These are phyloP conservation scores for Bipolaris sorokiniana DNA, from an alignment of 2,329 filamentous ascomycete genomes.

Conservation along the genomic window DNA sequence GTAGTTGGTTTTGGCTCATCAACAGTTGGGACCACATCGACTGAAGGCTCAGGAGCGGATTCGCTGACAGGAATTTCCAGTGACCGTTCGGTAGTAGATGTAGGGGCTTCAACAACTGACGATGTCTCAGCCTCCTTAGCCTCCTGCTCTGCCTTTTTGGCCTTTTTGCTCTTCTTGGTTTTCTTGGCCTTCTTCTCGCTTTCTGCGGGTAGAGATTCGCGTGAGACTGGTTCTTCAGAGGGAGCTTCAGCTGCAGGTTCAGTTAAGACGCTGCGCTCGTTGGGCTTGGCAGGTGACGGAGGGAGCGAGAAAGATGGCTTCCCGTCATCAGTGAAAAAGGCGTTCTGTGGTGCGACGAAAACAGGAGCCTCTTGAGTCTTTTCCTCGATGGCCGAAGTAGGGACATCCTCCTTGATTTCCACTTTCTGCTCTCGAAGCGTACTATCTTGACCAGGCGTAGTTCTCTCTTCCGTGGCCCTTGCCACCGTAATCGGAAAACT, in stretches of 20 bases:
- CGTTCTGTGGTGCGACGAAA: background rate
- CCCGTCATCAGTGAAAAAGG: conserved; percentile 1
- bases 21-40: background rate
- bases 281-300: background rate
- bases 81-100: conserved; percentile 9
- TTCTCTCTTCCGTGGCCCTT: background rate
- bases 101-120: conserved; percentile 10
- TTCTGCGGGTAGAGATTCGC: conserved; percentile 10
- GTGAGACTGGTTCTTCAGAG: conserved; percentile 17
- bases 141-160: conserved; percentile 34
- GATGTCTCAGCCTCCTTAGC: conserved; percentile 21
- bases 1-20: background rate
- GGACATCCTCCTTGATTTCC: background rate
- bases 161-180: conserved; percentile 35
- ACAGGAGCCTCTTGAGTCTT: background rate
- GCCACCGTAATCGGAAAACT: background rate
- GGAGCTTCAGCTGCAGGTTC: conserved; percentile 7
- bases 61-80: conserved; percentile 1
- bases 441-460: background rate
- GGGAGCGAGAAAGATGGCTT: conserved; percentile 5
- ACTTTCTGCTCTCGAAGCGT: background rate
- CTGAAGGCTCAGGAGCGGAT: background rate
- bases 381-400: background rate
- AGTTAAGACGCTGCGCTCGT: background rate
- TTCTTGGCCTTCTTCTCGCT: conserved; percentile 37